Evolutionary conservation across 129 eudicot genomes (phyloP).

Genomic region (Pittosporum tobira): DNA sequence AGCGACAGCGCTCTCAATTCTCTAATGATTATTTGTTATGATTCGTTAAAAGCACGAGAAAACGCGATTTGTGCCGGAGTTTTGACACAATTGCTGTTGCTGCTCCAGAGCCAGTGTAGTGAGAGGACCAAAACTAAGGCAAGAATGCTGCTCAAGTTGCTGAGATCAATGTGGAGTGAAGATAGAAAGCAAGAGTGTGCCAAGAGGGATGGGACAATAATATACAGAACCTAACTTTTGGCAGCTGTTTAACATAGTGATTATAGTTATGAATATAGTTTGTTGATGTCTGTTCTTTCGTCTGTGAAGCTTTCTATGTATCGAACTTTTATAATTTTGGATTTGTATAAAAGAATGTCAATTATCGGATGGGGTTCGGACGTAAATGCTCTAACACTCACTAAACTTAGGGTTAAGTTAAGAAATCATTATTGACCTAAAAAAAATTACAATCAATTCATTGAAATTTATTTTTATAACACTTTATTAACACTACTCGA

Average conservation of each 20-base stretch:
- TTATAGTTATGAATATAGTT: not conserved
- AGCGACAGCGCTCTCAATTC: constrained; percentile 41
- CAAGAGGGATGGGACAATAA: not conserved
- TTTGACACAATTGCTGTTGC: constrained; percentile 31
- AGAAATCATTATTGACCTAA: too few relatives aligned
- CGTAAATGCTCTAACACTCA: too few relatives aligned
- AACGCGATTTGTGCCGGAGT: constrained; percentile 27
- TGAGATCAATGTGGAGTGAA: constrained; percentile 25
- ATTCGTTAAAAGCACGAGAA: constrained; percentile 24
- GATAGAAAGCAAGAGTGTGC: constrained; percentile 9
- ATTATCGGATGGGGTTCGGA: too few relatives aligned
- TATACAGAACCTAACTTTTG: not conserved
- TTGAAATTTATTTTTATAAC: too few relatives aligned
- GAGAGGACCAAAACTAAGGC: constrained; percentile 30
- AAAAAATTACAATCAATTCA: too few relatives aligned
- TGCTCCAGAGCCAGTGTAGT: constrained; percentile 39
- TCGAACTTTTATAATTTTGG: not conserved
- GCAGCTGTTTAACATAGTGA: constrained; percentile 6
- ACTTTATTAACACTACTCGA: too few relatives aligned
- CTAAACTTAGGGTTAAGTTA: too few relatives aligned
- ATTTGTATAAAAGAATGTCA: not conserved
- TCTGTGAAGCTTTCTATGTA: not conserved
- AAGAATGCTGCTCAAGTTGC: constrained; percentile 36
- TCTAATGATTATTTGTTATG: constrained; percentile 22
- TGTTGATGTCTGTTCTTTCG: constrained; percentile 2